Base-by-base conservation (phyloP, 257 asterid species). In the Rhazya stricta region DNA sequence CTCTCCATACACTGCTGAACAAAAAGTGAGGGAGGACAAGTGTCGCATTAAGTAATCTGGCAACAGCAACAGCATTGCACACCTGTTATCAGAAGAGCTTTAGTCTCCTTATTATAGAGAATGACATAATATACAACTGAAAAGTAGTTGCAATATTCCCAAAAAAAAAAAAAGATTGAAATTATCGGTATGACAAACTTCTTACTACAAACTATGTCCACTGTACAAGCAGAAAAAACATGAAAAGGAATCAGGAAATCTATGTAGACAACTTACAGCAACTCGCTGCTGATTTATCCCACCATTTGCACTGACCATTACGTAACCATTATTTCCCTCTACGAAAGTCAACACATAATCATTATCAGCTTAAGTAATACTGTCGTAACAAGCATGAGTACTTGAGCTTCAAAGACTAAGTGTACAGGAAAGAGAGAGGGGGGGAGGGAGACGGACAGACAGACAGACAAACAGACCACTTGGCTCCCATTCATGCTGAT, bases 261-360 rank as follows among this genome's bases (percentile, higher is more conserved):
- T 30, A 79, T 69, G 73, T 76, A 81, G 67, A 75, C 46, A 72
- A 87, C 97, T 88, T 88, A 95, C 98, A 79, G 99, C 99, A 78
- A 95, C 99, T 83, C 99, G 87, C 83, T 95, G 99, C 86, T 95
- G 99, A 87, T 95, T 95, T 84, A 92, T 91, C 75, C 99, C 99
- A 70, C 99, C 99, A 85, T 95, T 95, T 78, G 98, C 99, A 70
- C 93, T 92, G 81, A 92, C 88, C 93, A 92, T 85, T 76, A 95
- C 80, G 81, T 84, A 92, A 78, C 99, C 99, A 85, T 70, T 86
- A 51, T 48, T 81, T 69, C 96, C 97, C 80, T 84, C 96, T 95
- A 92, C 76, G 81, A 86, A 60, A 67, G 60, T 66, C 69, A 23
- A 46, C 29, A 48, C 51, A 18, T 37, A 53, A 73, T 61, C 54